A percentile compares a stretch with the other conserved stretches of the same genome.
phyloP scores from a whole-genome alignment of 164 flowering plant species.

The Akebia trifoliata region DNA sequence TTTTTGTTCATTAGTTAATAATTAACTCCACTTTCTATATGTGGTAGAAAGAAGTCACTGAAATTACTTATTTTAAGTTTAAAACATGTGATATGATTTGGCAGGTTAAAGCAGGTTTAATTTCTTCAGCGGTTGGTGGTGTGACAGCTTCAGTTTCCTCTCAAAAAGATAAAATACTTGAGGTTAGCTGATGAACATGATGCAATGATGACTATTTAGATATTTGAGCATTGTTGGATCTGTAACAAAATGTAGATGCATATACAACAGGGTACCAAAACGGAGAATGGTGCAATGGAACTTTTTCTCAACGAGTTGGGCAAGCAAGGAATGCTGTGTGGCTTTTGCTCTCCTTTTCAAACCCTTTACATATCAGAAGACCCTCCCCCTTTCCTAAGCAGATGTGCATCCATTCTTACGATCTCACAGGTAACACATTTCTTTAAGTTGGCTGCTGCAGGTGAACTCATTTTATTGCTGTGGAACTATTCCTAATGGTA shows the following conservation, averaged over 20 bases:
- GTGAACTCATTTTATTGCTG: background rate
- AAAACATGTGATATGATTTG: background rate
- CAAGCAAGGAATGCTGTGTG: constrained; percentile 22
- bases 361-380: constrained; percentile 16
- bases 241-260: background rate
- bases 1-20: too few species aligned
- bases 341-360: constrained; percentile 16
- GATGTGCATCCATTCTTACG: constrained; percentile 20
- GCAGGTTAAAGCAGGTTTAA: constrained; percentile 23
- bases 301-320: constrained; percentile 12
- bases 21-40: too few species aligned
- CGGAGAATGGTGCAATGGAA: constrained; percentile 7
- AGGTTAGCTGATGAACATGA: constrained; percentile 12
- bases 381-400: constrained; percentile 15
- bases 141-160: constrained; percentile 14
- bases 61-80: too few species aligned
- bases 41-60: too few species aligned
- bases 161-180: constrained; percentile 2
- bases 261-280: constrained; percentile 5
- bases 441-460: background rate
- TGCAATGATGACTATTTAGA: background rate
- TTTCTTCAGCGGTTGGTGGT: constrained; percentile 23
- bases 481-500: background rate
- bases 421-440: constrained; percentile 21
- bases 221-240: background rate